Evolutionary conservation across 2,329 filamentous ascomycete species (phyloP), one percentile per base, ranked within the genome.

Genomic region (Aspergillus phoenicis): DNA sequence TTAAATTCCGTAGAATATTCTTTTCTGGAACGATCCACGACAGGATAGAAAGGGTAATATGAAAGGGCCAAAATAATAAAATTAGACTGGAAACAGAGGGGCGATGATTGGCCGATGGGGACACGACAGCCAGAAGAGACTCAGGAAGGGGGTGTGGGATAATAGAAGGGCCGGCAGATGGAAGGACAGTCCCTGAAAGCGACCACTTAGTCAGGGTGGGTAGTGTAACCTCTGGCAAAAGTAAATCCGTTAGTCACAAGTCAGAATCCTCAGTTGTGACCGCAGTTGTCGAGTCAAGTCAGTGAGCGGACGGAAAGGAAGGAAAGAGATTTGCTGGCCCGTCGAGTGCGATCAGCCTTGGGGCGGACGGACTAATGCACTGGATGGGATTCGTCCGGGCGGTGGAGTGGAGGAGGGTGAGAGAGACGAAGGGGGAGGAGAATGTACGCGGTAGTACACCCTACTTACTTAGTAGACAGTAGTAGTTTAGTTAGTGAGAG

Each of bases 291-390:
- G 33, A 36, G 26, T 47, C 39, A 48, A 36, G 53, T 59, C 48
- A 49, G 58, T 56, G 36, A 53, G 56, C n/a, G 30, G 52, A 52
- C 30, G 30, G 45, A 60, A 28, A 52, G 47, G 17, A 59, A 54
- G 58, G 52, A 57, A 61, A 64, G 63, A 64, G 63, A 64, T 64
- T 64, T 61, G 62, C 57, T 64, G 58, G 60, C 43, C 47, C 45
- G 57, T 59, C 52, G 33, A 59, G 57, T 33, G 43, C 38, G 64
- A 66, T 66, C 64, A 66, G 51, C 59, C 59, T 58, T 43, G 55
- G 61, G 58, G 59, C 45, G 57, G 57, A 59, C 39, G 60, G 53
- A 57, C 61, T 64, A 63, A 58, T 63, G 62, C 59, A 63, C 52
- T 41, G 61, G 49, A 62, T 47, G 45, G 57, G 49, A 53, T 54